Conservation (phyloP, 75 land plant species). For the Selaginella moellendorffii region DNA sequence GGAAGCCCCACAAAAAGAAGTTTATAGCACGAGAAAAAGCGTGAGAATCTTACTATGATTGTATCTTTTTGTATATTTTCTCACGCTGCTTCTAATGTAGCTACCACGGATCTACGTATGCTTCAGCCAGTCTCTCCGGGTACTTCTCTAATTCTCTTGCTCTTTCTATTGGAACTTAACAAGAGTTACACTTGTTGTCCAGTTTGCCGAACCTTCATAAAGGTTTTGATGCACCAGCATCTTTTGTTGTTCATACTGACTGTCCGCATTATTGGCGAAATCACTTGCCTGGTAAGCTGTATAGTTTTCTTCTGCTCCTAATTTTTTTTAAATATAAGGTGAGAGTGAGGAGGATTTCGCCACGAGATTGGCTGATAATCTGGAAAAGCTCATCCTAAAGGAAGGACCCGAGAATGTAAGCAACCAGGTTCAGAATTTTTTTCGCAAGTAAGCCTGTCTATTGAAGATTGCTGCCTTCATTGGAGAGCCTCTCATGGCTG, state of each 20-base stretch:
- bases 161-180: not conserved
- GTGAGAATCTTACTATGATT: slow-evolving; percentile 36
- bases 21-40: slow-evolving; percentile 83
- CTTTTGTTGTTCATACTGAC: slow-evolving; percentile 91
- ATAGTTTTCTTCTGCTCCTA: not conserved
- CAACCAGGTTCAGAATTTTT: not conserved
- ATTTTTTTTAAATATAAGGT: slow-evolving; percentile 24
- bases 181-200: slow-evolving; percentile 1
- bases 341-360: slow-evolving; percentile 31
- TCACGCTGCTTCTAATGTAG: slow-evolving; percentile 19
- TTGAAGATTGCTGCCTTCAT: slow-evolving; percentile 34
- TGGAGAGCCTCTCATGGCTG: slow-evolving; percentile 5
- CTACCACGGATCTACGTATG: slow-evolving; percentile 92
- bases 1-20: slow-evolving; percentile 79
- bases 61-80: not conserved
- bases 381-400: not conserved
- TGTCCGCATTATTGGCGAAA: slow-evolving; percentile 98
- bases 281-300: slow-evolving; percentile 60
- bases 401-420: not conserved
- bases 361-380: slow-evolving; percentile 6
- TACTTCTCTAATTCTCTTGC: slow-evolving; percentile 15
- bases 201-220: slow-evolving; percentile 77
- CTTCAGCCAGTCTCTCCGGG: slow-evolving; percentile 96
- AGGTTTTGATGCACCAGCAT: slow-evolving; percentile 79
- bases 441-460: not conserved